Percentiles rank a stretch among this genome's conserved stretches.
These are phyloP conservation scores for Protomyces inundatus DNA, from an alignment of 1,139 yeast genomes.

Conservation along the genomic window DNA sequence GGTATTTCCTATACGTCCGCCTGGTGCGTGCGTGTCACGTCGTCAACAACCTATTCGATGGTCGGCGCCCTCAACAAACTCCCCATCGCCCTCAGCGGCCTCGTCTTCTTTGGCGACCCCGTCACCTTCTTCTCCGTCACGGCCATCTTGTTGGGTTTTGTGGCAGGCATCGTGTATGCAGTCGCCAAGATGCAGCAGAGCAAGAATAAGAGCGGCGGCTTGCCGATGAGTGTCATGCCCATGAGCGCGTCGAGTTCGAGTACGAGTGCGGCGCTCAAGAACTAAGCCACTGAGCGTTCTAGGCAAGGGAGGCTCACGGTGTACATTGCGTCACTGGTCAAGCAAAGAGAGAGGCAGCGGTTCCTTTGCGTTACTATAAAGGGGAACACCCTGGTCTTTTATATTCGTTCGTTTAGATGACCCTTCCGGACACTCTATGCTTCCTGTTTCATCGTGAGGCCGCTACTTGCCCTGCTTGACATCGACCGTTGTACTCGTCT, in stretches of 20 bases:
- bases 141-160: constrained; percentile 86
- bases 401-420: too few relatives aligned
- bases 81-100: constrained; percentile 93
- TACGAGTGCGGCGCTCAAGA: constrained; percentile 27
- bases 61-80: constrained; percentile 98
- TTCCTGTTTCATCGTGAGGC: too few relatives aligned
- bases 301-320: too few relatives aligned
- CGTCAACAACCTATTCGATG: constrained; percentile 97
- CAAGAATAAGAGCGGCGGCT: constrained; percentile 15
- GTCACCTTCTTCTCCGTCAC: constrained; percentile 86
- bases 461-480: too few relatives aligned
- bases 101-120: constrained; percentile 89
- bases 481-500: neutral
- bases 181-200: constrained; percentile 42
- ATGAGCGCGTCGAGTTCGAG: constrained; percentile 28
- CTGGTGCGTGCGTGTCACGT: constrained; percentile 98
- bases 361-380: too few relatives aligned
- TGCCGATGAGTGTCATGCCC: constrained; percentile 20
- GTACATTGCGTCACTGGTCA: too few relatives aligned
- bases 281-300: neutral
- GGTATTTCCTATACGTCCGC: constrained; percentile 98
- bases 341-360: too few relatives aligned
- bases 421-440: too few relatives aligned
- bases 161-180: constrained; percentile 91
- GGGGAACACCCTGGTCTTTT: too few relatives aligned